Evolutionary conservation across 768 basidiomycete genomes (phyloP).

Genomic region (Hericium coralloides): DNA sequence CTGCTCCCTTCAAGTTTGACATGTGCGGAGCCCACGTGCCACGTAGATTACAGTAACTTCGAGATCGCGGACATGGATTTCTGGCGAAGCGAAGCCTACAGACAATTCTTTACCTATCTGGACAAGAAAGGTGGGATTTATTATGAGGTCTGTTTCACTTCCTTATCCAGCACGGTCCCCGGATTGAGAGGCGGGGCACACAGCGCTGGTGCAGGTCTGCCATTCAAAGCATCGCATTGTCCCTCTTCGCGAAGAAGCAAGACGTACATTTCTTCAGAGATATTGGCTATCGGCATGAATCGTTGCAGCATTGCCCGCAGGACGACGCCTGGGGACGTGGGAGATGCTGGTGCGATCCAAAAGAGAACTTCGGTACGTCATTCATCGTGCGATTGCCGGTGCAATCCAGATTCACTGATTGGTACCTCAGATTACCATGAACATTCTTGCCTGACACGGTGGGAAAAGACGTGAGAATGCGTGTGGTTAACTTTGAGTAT

Average conservation of each 20-base stretch:
- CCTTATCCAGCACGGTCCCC: background rate
- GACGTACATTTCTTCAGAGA: background rate
- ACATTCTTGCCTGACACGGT: background rate
- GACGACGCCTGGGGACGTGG: background rate
- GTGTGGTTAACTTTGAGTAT: background rate
- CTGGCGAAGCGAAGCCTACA: background rate
- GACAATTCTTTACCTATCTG: constrained; percentile 4
- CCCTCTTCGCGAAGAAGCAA: background rate
- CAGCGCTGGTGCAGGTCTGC: constrained; percentile 1
- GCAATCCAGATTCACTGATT: background rate
- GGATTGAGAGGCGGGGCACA: background rate
- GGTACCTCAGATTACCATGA: background rate
- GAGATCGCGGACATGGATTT: constrained; percentile 5
- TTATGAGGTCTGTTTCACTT: constrained; percentile 2
- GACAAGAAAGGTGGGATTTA: constrained; percentile 6
- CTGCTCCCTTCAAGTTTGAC: background rate
- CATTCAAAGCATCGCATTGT: constrained; percentile 3
- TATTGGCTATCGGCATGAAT: constrained; percentile 1
- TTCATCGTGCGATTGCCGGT: background rate
- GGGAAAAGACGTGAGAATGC: background rate
- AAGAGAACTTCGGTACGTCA: background rate
- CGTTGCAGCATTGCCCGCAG: constrained; percentile 3
- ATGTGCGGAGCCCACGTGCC: background rate
- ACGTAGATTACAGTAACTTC: constrained; percentile 2
- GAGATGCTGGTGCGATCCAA: constrained; percentile 2